Percentiles rank a stretch among this genome's conserved stretches.
phyloP scores from a whole-genome alignment of 177 flowering plant genomes.

The Tripterygium wilfordii region DNA sequence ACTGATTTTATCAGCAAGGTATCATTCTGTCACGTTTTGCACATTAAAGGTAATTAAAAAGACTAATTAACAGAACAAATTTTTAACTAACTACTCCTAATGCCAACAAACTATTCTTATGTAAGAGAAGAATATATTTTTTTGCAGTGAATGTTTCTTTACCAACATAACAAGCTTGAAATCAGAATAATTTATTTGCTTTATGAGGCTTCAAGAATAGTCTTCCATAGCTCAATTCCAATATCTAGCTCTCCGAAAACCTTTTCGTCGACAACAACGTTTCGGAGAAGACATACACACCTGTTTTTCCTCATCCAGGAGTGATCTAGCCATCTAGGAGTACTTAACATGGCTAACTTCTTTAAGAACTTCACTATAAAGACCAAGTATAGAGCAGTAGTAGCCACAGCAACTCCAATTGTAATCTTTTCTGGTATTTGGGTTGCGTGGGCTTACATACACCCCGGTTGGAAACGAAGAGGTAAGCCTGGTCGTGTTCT shows the following conservation, averaged over 20 bases:
- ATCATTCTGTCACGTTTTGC: too few relatives aligned
- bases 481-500: not conserved
- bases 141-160: slow-evolving; percentile 3
- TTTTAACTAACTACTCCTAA: too few relatives aligned
- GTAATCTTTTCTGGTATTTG: slow-evolving; percentile 8
- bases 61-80: too few relatives aligned
- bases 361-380: not conserved
- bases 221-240: too few relatives aligned
- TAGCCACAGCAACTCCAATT: slow-evolving; percentile 6
- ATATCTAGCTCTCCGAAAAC: too few relatives aligned
- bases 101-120: too few relatives aligned
- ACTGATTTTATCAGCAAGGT: not conserved
- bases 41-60: too few relatives aligned
- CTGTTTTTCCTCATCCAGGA: too few relatives aligned
- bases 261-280: too few relatives aligned
- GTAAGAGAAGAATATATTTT: too few relatives aligned
- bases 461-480: not conserved
- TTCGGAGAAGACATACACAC: too few relatives aligned
- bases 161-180: not conserved
- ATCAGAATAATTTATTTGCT: slow-evolving; percentile 1
- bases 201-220: not conserved
- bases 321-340: too few relatives aligned
- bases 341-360: not conserved
- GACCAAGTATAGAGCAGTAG: slow-evolving; percentile 10
- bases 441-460: slow-evolving; percentile 7